phyloP scores from a whole-genome alignment of 2,329 filamentous ascomycete species.

The Nemania sp. region DNA sequence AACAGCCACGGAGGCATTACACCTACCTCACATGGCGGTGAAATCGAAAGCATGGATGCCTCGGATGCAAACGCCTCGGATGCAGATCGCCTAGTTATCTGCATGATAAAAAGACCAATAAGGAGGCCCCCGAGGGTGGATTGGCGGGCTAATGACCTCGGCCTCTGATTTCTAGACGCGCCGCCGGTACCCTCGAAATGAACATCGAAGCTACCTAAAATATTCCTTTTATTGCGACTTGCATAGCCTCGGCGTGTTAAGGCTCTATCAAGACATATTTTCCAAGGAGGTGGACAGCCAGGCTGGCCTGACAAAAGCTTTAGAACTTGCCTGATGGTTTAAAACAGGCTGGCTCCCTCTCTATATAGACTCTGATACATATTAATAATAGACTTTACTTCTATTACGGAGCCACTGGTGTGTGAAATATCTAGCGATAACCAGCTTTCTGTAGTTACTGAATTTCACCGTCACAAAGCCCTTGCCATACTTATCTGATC shows the following conservation, averaged over 20 bases:
- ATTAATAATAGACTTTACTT: background rate
- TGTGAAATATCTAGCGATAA: background rate
- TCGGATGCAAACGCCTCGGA: background rate
- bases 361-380: background rate
- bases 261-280: background rate
- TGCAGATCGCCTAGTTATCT: background rate
- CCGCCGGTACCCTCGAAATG: background rate
- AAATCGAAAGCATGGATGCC: slow-evolving; percentile 35
- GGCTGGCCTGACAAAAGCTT: background rate
- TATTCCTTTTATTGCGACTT: background rate
- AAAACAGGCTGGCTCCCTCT: background rate
- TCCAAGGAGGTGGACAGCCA: background rate
- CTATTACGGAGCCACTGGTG: background rate
- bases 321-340: background rate
- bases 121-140: background rate
- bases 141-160: background rate
- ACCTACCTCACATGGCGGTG: slow-evolving; percentile 37
- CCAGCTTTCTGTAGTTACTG: background rate
- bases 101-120: too few relatives aligned
- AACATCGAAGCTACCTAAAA: background rate
- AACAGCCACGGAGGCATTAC: slow-evolving; percentile 29
- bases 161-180: background rate
- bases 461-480: background rate
- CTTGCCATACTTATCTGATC: background rate
- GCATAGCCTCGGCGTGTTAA: background rate